Conservation (phyloP, 2,329 filamentous ascomycete species). For the Ophiostoma perfectum region DNA sequence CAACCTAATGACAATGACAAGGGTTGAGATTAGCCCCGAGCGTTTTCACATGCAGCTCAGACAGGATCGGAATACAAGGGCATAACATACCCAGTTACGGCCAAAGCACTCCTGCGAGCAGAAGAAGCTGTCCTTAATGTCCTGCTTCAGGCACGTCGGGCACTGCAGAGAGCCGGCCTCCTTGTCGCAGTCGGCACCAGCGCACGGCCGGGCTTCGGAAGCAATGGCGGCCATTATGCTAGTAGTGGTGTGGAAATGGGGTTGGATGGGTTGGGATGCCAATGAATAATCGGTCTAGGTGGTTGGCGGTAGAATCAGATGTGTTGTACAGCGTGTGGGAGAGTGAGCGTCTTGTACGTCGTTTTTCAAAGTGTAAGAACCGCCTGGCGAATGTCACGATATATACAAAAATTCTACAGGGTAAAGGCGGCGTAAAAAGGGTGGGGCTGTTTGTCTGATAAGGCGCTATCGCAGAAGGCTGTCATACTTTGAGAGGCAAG, state of each 20-base stretch:
- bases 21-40: neutral
- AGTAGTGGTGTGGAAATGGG: constrained; percentile 26
- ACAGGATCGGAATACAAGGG: neutral
- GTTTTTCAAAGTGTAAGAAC: constrained; percentile 5
- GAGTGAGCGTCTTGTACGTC: neutral
- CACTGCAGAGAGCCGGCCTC: constrained; percentile 84
- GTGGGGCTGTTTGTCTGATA: constrained; percentile 6
- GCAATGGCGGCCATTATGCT: constrained; percentile 48
- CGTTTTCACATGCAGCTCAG: neutral
- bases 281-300: too few relatives aligned
- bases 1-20: constrained; percentile 48
- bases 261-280: neutral
- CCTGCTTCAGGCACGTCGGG: constrained; percentile 87
- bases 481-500: neutral
- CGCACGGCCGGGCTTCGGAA: constrained; percentile 62
- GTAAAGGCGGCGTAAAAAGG: neutral
- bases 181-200: constrained; percentile 78
- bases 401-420: neutral
- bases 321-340: neutral
- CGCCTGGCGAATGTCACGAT: neutral
- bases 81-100: constrained; percentile 73
- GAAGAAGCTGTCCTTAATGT: constrained; percentile 85
- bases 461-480: constrained; percentile 9
- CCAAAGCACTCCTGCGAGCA: constrained; percentile 99
- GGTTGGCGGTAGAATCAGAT: neutral